These are phyloP conservation scores for Selenicereus undatus DNA, from an alignment of 148 eudicot species.

Conservation along the genomic window DNA sequence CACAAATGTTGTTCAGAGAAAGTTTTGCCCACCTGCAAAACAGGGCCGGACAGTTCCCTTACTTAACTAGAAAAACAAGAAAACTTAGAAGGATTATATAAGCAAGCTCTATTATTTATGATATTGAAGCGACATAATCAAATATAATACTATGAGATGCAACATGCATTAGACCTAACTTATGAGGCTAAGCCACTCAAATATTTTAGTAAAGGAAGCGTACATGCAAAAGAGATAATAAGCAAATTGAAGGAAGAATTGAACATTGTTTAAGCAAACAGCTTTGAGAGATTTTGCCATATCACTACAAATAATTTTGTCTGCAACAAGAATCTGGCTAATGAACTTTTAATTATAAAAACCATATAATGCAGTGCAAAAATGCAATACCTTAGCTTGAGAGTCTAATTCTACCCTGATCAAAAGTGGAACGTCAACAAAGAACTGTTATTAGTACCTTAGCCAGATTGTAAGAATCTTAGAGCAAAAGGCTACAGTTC, in stretches of 20 bases:
- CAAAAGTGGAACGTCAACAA: slow-evolving; percentile 3
- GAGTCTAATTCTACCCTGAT: slow-evolving; percentile 21
- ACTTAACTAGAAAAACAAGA: background rate
- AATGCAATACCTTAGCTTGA: slow-evolving; percentile 20
- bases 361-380: slow-evolving; percentile 9
- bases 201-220: background rate
- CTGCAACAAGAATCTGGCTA: slow-evolving; percentile 29
- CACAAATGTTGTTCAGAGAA: background rate
- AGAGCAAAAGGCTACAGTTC: slow-evolving; percentile 20
- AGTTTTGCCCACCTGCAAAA: background rate
- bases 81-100: background rate
- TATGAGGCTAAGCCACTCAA: background rate
- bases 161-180: slow-evolving; percentile 21
- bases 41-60: background rate
- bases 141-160: background rate
- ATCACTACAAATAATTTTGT: slow-evolving; percentile 30
- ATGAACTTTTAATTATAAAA: slow-evolving; percentile 12
- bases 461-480: slow-evolving; percentile 24
- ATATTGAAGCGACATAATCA: background rate
- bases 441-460: slow-evolving; percentile 5
- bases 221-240: slow-evolving; percentile 15
- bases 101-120: background rate
- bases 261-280: slow-evolving; percentile 16
- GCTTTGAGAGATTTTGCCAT: slow-evolving; percentile 23
- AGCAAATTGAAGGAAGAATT: background rate